A percentile compares a stretch with the other conserved stretches of the same genome.
Conservation (phyloP, 306 rosid species). For the Potentilla sterilis region DNA sequence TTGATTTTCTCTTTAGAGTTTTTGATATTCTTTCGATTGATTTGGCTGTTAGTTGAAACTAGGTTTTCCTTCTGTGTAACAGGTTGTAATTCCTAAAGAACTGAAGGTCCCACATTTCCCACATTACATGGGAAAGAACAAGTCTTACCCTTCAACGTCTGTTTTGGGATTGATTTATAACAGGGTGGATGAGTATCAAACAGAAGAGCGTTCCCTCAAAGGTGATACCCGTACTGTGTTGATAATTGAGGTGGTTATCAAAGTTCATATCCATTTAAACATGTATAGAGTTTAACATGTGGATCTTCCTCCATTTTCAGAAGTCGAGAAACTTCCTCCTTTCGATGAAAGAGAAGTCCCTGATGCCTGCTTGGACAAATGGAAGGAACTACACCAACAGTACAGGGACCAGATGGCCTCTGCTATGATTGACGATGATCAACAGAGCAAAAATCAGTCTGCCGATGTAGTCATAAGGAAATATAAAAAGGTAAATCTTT, state of each 20-base stretch:
- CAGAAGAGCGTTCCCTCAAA: constrained; percentile 20
- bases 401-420: constrained; percentile 43
- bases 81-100: constrained; percentile 53
- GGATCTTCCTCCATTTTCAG: constrained; percentile 19
- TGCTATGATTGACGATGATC: constrained; percentile 16
- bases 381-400: constrained; percentile 29
- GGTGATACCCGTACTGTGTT: background rate
- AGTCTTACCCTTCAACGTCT: constrained; percentile 50
- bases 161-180: constrained; percentile 67
- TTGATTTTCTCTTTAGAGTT: background rate
- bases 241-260: background rate
- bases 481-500: constrained; percentile 44
- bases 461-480: constrained; percentile 33
- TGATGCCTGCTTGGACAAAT: constrained; percentile 20
- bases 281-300: background rate
- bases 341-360: constrained; percentile 55
- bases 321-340: constrained; percentile 46
- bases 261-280: background rate
- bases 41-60: background rate
- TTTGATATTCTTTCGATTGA: background rate
- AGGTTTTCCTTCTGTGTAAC: constrained; percentile 11
- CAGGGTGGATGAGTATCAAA: constrained; percentile 37
- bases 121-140: constrained; percentile 58
- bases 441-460: constrained; percentile 26
- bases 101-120: constrained; percentile 45